phyloP scores from a whole-genome alignment of 305 asterid genomes.

The Rubia balearica region DNA sequence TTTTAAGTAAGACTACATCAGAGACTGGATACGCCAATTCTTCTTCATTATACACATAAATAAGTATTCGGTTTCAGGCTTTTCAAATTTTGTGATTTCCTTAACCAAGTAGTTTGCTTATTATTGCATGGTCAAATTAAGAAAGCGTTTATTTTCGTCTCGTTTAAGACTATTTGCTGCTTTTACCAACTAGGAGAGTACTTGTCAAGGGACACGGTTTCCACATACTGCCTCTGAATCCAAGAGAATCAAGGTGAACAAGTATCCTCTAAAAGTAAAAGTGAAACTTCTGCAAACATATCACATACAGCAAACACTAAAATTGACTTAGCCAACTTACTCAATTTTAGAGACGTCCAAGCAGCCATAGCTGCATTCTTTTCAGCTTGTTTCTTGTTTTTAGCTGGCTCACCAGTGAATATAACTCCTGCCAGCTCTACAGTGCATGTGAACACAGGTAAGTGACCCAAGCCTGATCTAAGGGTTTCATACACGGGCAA shows the following conservation, averaged over 20 bases:
- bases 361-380: constrained; percentile 58
- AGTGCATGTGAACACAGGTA: constrained; percentile 44
- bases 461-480: constrained; percentile 49
- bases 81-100: not conserved
- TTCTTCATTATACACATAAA: not conserved
- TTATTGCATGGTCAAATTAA: not conserved
- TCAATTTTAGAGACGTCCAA: constrained; percentile 46
- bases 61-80: not conserved
- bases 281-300: constrained; percentile 1
- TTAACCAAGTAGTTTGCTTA: not conserved
- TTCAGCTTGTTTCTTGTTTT: constrained; percentile 54
- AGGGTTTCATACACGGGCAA: constrained; percentile 40
- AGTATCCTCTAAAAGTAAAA: constrained; percentile 5
- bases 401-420: constrained; percentile 50
- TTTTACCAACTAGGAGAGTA: constrained; percentile 15
- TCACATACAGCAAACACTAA: constrained; percentile 10
- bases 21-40: not conserved
- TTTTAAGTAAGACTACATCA: not conserved
- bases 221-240: constrained; percentile 20
- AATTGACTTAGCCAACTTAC: constrained; percentile 25
- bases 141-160: not conserved
- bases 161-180: not conserved
- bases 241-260: not conserved
- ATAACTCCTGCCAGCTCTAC: constrained; percentile 46
- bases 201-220: constrained; percentile 13